phyloP scores from a whole-genome alignment of 768 basidiomycete genomes.

The Baorangia bicolor region DNA sequence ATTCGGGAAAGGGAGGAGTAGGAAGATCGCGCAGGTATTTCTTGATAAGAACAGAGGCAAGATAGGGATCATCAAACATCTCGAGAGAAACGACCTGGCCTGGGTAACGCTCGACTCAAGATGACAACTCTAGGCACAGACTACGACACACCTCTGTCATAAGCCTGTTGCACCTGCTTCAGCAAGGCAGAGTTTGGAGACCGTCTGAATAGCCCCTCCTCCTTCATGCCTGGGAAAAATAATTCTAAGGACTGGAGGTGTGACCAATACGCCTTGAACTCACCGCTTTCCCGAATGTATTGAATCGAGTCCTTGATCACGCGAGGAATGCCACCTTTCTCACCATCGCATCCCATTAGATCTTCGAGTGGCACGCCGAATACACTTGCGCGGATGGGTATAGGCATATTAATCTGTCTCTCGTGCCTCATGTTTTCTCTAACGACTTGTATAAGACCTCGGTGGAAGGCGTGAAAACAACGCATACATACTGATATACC shows the following conservation, averaged over 20 bases:
- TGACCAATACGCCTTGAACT: not conserved
- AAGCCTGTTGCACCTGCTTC: slow-evolving; percentile 76
- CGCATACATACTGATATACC: slow-evolving; percentile 67
- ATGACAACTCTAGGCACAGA: not conserved
- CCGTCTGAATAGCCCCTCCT: slow-evolving; percentile 82
- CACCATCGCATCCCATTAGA: slow-evolving; percentile 80
- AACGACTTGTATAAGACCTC: slow-evolving; percentile 1
- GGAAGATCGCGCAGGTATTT: slow-evolving; percentile 83
- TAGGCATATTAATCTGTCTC: slow-evolving; percentile 63
- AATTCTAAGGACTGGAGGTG: not conserved
- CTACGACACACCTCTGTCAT: slow-evolving; percentile 62
- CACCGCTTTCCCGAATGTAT: slow-evolving; percentile 62
- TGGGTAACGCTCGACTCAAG: slow-evolving; percentile 25
- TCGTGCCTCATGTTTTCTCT: slow-evolving; percentile 84
- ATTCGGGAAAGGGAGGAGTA: slow-evolving; percentile 73
- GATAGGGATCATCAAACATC: slow-evolving; percentile 73
- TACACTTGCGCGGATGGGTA: slow-evolving; percentile 55
- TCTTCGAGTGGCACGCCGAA: slow-evolving; percentile 84
- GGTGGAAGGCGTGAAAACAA: not conserved
- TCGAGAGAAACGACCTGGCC: slow-evolving; percentile 77
- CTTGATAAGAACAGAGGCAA: slow-evolving; percentile 84
- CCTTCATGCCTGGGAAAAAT: slow-evolving; percentile 46
- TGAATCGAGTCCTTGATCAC: slow-evolving; percentile 75
- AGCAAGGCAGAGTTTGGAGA: slow-evolving; percentile 71
- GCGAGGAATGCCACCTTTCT: slow-evolving; percentile 79